Percentiles rank a stretch among this genome's conserved stretches.
Evolutionary conservation across 306 rosid genomes (phyloP).

Genomic region (Glycine tomentella): DNA sequence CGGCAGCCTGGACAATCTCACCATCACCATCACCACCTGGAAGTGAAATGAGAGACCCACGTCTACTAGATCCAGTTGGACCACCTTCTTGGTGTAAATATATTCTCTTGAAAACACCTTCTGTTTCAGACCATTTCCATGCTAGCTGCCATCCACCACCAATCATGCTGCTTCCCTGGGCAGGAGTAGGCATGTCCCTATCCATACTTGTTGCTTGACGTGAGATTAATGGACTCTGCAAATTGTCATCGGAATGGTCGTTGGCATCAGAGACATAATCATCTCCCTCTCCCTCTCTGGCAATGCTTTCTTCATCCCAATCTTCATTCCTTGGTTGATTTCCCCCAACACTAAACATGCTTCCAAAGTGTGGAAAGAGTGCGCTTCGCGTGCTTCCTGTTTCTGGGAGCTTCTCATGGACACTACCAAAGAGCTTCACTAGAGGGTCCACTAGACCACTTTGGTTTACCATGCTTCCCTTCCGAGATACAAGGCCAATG

Average conservation of each 20-base stretch:
- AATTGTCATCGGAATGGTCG: slow-evolving; percentile 75
- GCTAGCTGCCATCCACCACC: slow-evolving; percentile 97
- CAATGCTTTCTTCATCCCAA: slow-evolving; percentile 89
- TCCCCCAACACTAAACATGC: slow-evolving; percentile 91
- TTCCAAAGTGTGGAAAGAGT: slow-evolving; percentile 89
- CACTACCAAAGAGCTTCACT: slow-evolving; percentile 84
- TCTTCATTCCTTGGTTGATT: slow-evolving; percentile 77
- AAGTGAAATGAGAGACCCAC: slow-evolving; percentile 70
- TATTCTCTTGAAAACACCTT: slow-evolving; percentile 72
- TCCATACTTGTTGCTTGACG: slow-evolving; percentile 85
- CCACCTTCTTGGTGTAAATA: slow-evolving; percentile 81
- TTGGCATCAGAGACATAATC: slow-evolving; percentile 66
- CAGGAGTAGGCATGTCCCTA: slow-evolving; percentile 66
- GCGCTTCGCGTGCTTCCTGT: slow-evolving; percentile 58
- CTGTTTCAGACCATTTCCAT: slow-evolving; percentile 85
- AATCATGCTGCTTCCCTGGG: slow-evolving; percentile 68
- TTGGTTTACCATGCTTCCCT: slow-evolving; percentile 71
- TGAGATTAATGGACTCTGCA: slow-evolving; percentile 80
- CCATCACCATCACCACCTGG: slow-evolving; percentile 72
- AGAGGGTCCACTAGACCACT: slow-evolving; percentile 82
- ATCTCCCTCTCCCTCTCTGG: slow-evolving; percentile 61
- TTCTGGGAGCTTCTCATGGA: slow-evolving; percentile 80
- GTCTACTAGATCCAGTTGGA: slow-evolving; percentile 55
- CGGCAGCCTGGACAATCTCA: slow-evolving; percentile 75
- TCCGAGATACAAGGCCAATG: slow-evolving; percentile 69